Conservation (phyloP, 176 grass and related monocot genomes). For the Aegilops tauschii region DNA sequence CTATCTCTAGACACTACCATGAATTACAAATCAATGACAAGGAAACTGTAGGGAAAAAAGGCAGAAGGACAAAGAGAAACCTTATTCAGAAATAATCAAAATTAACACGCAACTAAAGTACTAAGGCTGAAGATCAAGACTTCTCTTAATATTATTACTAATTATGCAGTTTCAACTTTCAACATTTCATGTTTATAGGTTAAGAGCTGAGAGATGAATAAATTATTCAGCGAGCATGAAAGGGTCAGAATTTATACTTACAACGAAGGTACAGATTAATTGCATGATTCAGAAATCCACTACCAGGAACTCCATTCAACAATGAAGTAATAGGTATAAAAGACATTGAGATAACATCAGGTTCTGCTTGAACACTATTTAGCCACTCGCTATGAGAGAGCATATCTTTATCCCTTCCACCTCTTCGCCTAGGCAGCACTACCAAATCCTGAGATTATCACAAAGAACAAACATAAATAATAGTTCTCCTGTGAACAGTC, state of each 20-base stretch:
- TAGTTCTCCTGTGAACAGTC: neutral
- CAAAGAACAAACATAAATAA: slow-evolving; percentile 23
- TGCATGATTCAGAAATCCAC: slow-evolving; percentile 95
- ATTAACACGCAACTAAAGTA: neutral
- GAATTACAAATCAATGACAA: slow-evolving; percentile 1
- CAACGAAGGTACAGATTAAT: slow-evolving; percentile 94
- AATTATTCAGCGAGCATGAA: slow-evolving; percentile 1
- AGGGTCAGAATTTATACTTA: slow-evolving; percentile 43
- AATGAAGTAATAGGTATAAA: slow-evolving; percentile 98
- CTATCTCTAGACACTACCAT: neutral
- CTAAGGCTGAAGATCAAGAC: neutral
- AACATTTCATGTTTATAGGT: neutral
- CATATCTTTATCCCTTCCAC: slow-evolving; percentile 73
- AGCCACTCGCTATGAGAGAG: slow-evolving; percentile 81
- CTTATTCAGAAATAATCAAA: neutral
- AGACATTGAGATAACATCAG: slow-evolving; percentile 92
- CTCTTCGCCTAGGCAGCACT: slow-evolving; percentile 78
- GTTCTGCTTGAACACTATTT: slow-evolving; percentile 69
- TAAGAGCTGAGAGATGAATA: neutral
- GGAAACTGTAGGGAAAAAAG: neutral
- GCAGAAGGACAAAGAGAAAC: neutral
- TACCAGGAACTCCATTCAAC: slow-evolving; percentile 93
- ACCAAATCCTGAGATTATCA: slow-evolving; percentile 60
- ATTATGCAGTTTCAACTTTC: neutral
- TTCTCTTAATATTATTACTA: slow-evolving; percentile 8